A percentile compares a stretch with the other conserved stretches of the same genome.
phyloP scores from a whole-genome alignment of 306 rosid genomes.

The Vachellia collinsii region DNA sequence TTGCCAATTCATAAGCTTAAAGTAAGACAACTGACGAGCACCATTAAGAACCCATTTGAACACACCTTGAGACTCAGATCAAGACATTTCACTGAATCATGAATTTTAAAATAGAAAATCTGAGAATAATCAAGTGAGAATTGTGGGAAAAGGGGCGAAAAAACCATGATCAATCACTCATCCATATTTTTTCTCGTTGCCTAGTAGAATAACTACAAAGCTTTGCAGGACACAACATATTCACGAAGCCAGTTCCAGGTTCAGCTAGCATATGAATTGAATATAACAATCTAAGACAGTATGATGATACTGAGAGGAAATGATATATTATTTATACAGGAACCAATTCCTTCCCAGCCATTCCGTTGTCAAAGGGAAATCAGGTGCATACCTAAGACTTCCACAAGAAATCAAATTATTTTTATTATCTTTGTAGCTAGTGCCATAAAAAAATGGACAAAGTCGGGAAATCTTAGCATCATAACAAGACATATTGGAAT shows the following conservation, averaged over 20 bases:
- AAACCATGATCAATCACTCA: constrained; percentile 6
- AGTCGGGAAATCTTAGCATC: not conserved
- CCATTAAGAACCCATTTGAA: not conserved
- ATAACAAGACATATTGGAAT: constrained; percentile 21
- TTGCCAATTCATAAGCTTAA: constrained; percentile 28
- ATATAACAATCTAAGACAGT: constrained; percentile 28
- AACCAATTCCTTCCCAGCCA: constrained; percentile 12
- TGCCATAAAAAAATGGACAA: not conserved
- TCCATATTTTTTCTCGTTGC: constrained; percentile 16
- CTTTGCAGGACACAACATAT: not conserved
- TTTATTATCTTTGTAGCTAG: constrained; percentile 23
- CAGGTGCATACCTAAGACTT: not conserved
- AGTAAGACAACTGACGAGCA: not conserved
- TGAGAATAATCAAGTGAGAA: not conserved
- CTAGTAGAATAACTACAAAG: constrained; percentile 17
- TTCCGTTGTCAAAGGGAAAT: not conserved
- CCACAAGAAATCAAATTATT: not conserved
- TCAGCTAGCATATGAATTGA: constrained; percentile 15
- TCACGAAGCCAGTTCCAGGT: constrained; percentile 13
- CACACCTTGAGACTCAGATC: constrained; percentile 23
- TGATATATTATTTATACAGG: not conserved
- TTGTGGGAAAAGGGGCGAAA: constrained; percentile 5
- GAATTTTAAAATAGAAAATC: constrained; percentile 5
- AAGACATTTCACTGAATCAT: constrained; percentile 11
- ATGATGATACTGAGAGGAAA: not conserved